Percentiles rank a stretch among this genome's conserved stretches.
Evolutionary conservation across 306 rosid genomes (phyloP).

Genomic region (Nissolia schottii): DNA sequence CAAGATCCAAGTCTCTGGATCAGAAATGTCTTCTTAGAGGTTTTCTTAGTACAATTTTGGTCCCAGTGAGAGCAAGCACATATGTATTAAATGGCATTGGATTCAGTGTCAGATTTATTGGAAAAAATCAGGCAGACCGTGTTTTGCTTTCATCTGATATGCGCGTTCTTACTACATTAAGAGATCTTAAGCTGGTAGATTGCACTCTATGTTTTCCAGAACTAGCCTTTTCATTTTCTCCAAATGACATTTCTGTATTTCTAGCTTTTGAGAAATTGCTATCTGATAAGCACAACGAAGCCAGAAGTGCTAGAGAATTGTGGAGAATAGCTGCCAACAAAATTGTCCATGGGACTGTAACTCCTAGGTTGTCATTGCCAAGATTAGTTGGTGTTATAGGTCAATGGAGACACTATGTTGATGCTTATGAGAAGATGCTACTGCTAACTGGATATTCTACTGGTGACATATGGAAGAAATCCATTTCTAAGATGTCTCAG

Average conservation of each 20-base stretch:
- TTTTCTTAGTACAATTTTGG: conserved; percentile 47
- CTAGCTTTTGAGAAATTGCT: conserved; percentile 42
- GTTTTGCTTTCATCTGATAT: conserved; percentile 45
- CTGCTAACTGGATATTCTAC: conserved; percentile 57
- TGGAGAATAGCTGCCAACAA: conserved; percentile 82
- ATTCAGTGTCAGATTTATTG: conserved; percentile 47
- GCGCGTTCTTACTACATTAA: conserved; percentile 39
- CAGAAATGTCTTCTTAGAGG: conserved; percentile 48
- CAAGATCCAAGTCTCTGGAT: conserved; percentile 41
- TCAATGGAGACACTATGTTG: conserved; percentile 72
- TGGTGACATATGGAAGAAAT: conserved; percentile 40
- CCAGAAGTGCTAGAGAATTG: conserved; percentile 71
- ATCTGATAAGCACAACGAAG: conserved; percentile 35
- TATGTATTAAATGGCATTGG: conserved; percentile 42
- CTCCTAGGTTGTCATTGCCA: conserved; percentile 47
- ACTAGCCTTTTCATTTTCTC: conserved; percentile 47
- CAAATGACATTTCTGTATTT: conserved; percentile 50
- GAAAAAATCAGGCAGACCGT: conserved; percentile 22
- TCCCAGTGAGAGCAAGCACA: conserved; percentile 44
- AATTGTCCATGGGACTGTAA: conserved; percentile 38
- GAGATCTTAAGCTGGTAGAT: conserved; percentile 50
- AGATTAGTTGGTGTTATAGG: conserved; percentile 48
- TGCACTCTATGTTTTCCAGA: conserved; percentile 59
- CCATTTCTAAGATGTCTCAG: conserved; percentile 40
- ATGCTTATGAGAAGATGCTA: conserved; percentile 62